Evolutionary conservation across 164 flowering plant species (phyloP).

Genomic region (Tetrastigma voinierianum): DNA sequence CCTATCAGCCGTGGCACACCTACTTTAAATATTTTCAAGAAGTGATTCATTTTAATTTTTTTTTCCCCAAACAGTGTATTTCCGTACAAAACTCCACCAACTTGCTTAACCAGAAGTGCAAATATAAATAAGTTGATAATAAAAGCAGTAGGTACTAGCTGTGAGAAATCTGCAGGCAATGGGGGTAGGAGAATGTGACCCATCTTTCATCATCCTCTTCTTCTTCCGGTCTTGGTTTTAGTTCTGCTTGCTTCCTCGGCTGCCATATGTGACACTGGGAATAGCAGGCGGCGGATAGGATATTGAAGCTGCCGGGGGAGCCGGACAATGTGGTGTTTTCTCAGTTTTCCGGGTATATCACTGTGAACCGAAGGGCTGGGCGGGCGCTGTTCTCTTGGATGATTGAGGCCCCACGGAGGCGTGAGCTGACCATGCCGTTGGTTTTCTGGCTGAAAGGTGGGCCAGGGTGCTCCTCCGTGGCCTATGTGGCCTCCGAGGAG

Average conservation of each 20-base stretch:
- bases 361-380: slow-evolving; percentile 25
- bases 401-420: slow-evolving; percentile 15
- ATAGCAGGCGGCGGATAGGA: slow-evolving; percentile 25
- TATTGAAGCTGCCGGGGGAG: slow-evolving; percentile 28
- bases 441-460: slow-evolving; percentile 44
- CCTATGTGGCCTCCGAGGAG: slow-evolving; percentile 32
- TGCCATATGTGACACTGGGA: neutral
- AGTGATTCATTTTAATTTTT: no score
- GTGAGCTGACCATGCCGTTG: slow-evolving; percentile 18
- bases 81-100: no score
- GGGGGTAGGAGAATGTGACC: neutral
- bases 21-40: no score
- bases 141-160: no score
- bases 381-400: slow-evolving; percentile 40
- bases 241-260: neutral
- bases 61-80: no score
- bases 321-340: slow-evolving; percentile 24
- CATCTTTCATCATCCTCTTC: neutral
- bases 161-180: no score
- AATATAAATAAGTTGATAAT: no score
- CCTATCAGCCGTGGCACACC: no score
- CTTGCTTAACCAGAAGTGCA: no score
- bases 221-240: neutral
- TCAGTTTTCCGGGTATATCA: slow-evolving; percentile 36
- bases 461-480: slow-evolving; percentile 39